Evolutionary conservation across 169 alveolate genomes (phyloP).

Genomic region (Plasmodium ovale): DNA sequence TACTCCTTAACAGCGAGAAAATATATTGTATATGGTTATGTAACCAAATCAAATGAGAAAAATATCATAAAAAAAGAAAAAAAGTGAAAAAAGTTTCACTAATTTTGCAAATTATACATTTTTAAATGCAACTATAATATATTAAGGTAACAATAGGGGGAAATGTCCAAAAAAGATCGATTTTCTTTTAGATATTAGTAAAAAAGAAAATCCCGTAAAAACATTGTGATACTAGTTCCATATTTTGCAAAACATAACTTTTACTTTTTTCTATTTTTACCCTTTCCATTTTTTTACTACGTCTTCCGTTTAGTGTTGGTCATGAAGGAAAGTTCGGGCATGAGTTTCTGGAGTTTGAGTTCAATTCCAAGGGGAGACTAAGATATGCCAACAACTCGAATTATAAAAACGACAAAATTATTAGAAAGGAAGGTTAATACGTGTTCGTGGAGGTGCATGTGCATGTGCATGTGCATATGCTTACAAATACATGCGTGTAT

Average conservation of each 20-base stretch:
- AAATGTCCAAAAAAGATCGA: conserved; percentile 63
- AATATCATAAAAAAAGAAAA: too few relatives aligned
- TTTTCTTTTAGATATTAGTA: conserved; percentile 76
- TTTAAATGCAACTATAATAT: not conserved
- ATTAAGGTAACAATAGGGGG: not conserved
- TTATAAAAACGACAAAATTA: conserved; percentile 94
- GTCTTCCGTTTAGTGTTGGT: conserved; percentile 80
- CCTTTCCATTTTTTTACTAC: not conserved
- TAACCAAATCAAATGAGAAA: too few relatives aligned
- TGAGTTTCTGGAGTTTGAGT: conserved; percentile 98
- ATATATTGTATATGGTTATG: too few relatives aligned
- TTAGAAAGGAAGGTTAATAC: conserved; percentile 95
- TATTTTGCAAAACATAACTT: too few relatives aligned
- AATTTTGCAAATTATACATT: not conserved
- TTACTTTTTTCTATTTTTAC: not conserved
- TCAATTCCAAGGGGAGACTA: conserved; percentile 94
- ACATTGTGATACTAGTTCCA: too few relatives aligned
- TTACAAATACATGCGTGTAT: not conserved
- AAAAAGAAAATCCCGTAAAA: too few relatives aligned
- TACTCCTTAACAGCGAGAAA: too few relatives aligned
- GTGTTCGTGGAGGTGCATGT: conserved; percentile 76
- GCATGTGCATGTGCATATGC: not conserved
- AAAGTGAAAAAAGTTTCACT: too few relatives aligned
- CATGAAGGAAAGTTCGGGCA: conserved; percentile 95
- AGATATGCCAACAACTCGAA: conserved; percentile 97